Evolutionary conservation across 208 protist genomes (phyloP), one percentile per base, ranked within the genome.

Genomic region (Leishmania mexicana): DNA sequence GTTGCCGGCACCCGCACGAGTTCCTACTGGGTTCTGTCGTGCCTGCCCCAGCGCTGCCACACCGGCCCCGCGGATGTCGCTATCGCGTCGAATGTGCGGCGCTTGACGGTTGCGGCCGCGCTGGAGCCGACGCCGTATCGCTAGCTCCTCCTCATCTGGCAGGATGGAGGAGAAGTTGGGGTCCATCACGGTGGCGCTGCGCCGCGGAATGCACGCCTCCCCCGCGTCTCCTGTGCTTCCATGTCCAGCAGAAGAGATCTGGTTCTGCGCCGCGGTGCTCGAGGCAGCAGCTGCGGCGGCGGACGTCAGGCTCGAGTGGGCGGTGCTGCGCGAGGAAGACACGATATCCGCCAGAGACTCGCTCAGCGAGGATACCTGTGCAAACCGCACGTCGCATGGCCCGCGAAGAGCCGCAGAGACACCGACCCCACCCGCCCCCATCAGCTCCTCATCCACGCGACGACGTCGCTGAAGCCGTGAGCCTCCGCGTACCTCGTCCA

Each of bases 161-260:
- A 88, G 38, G 35, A 96, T 93, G 45, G 92, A 84, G 45, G 90
- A 94, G 15, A 94, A 58, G 42, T 96, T 80, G 0, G 89, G 86
- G 42, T 89, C 89, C 68, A 84, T 77, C 13, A 91, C 24, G 28
- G 88, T 87, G 31, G 86, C 87, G 15, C 79, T 90, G 60, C 85
- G 49, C 42, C 79, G 64, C 28, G 78, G 65, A 75, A 42, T 21
- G n/a, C 38, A 81, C 49, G 11, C 51, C 21, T 42, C 51, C 47
- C 45, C 17, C 42, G 21, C 21, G 7, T 53, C 21, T 62, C 51
- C 62, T 62, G 62, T 28, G 45, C 49, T 3, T 31, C 47, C 10
- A 31, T 73, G 62, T 58, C 75, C 40, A 24, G n/a, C 73, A 42
- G 51, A 74, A 8, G 70, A 76, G 57, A 45, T 40, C 51, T 51